These are phyloP conservation scores for Metarhizium guizhouense DNA, from an alignment of 2,329 filamentous ascomycete genomes.

Conservation along the genomic window DNA sequence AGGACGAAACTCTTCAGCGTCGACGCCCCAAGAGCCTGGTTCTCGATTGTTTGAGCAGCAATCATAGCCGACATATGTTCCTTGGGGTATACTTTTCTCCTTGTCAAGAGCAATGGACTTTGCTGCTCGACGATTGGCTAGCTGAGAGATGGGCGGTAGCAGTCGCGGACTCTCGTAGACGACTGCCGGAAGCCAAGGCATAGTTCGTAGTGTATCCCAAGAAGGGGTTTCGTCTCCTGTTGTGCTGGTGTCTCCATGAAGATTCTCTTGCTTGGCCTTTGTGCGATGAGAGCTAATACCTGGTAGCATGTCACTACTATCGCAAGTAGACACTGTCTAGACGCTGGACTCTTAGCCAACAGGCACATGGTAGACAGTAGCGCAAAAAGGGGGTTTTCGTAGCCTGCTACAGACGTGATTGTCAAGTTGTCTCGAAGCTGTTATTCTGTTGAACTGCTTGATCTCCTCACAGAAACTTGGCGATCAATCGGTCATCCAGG, in stretches of 20 bases:
- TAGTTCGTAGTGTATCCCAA: conserved; percentile 16
- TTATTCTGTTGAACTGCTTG: conserved; percentile 20
- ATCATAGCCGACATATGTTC: conserved; percentile 16
- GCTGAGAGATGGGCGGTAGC: conserved; percentile 38
- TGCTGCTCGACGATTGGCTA: conserved; percentile 34
- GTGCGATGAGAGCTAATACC: background rate
- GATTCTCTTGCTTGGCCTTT: conserved; percentile 19
- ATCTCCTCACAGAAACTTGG: conserved; percentile 10
- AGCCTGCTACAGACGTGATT: conserved; percentile 29
- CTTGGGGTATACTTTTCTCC: conserved; percentile 22
- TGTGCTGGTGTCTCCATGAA: conserved; percentile 20
- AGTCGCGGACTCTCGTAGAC: conserved; percentile 38
- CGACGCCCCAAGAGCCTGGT: background rate
- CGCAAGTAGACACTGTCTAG: conserved; percentile 7
- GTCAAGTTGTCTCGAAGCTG: conserved; percentile 31
- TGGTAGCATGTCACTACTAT: background rate
- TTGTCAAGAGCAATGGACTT: conserved; percentile 14
- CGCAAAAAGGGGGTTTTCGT: conserved; percentile 31
- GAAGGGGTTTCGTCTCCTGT: conserved; percentile 4
- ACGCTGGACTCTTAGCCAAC: conserved; percentile 23
- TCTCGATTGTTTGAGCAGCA: background rate
- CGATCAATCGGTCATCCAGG: background rate
- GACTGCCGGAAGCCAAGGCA: conserved; percentile 33
- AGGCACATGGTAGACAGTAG: conserved; percentile 27
- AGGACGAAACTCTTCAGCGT: background rate